Evolutionary conservation across 345 rosid species (phyloP).

Genomic region (Jatropha curcas): DNA sequence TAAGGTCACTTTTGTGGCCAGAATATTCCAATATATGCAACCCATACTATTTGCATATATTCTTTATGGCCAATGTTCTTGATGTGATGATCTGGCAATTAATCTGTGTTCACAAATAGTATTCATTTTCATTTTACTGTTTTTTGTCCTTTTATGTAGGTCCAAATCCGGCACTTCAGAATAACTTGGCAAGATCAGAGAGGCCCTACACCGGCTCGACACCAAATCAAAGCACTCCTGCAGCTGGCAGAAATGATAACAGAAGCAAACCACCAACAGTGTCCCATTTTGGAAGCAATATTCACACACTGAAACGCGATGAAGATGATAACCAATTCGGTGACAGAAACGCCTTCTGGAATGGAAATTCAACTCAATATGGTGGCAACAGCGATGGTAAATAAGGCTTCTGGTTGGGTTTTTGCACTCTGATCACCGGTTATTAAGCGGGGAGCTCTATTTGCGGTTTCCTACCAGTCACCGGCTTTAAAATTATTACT

Average conservation of each 20-base stretch:
- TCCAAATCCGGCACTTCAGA: conserved; percentile 44
- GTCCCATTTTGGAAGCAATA: conserved; percentile 63
- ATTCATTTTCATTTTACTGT: background rate
- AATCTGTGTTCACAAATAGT: background rate
- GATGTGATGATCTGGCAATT: background rate
- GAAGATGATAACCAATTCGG: conserved; percentile 61
- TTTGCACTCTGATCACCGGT: background rate
- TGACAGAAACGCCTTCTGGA: conserved; percentile 79
- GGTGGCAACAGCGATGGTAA: conserved; percentile 54
- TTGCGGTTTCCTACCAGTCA: background rate
- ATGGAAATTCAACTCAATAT: conserved; percentile 86
- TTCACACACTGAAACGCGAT: conserved; percentile 71
- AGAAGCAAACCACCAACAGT: conserved; percentile 45
- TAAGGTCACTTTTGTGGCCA: background rate
- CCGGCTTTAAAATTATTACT: background rate
- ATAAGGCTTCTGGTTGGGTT: conserved; percentile 9
- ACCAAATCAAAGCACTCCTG: conserved; percentile 25
- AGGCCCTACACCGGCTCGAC: conserved; percentile 23
- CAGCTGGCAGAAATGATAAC: conserved; percentile 37
- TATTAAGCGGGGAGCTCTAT: background rate
- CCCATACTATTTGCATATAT: background rate
- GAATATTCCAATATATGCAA: too few species aligned
- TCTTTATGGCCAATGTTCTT: background rate
- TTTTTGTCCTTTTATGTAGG: conserved; percentile 44
- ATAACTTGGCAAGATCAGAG: conserved; percentile 34